Evolutionary conservation across 2,329 filamentous ascomycete species (phyloP), one percentile per base, ranked within the genome.

Genomic region (Aspergillus proliferans): DNA sequence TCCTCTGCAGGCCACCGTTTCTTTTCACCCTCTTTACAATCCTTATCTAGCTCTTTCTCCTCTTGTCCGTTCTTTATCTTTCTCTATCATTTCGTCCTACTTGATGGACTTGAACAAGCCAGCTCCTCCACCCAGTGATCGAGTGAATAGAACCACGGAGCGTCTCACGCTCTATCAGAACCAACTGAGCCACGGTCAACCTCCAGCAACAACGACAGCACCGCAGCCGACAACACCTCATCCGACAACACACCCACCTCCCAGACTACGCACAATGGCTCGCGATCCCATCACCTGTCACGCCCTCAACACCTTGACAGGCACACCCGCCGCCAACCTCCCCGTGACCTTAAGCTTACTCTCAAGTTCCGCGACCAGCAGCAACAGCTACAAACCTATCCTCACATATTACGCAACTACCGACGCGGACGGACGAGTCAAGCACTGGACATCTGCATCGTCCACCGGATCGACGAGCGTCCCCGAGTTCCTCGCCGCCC

Each of bases 271-370:
- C 45, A 52, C 50, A 47, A 70, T 70, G 67, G 61, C 67, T 51
- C 69, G 68, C 58, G 70, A 74, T 50, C 73, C 72, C 19, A 75
- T 76, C 52, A 76, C 74, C 52, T 76, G 73, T 51, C 74, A 76
- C 54, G 70, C 73, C 47, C 72, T 80, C 44, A 76, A 78, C 57
- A 75, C 71, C 30, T 58, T 74, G 45, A 71, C 71, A 43, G 71
- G 72, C 43, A 72, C 71, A 8, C 70, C 73, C 8, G 70, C 69
- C 18, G 66, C 71, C 1, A 62, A 71, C 21, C 66, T 81, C 18
- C 71, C 73, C 26, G 78, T 79, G 56, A 72, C 71, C 0, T 68
- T 78, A 30, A 73, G 72, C 2, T 70, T 81, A 45, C 71, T 96
- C 58, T 85, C 22, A 72, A 88, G 45, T 69, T 73, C 52, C 15